Percentiles rank a stretch among this genome's conserved stretches.
These are phyloP conservation scores for Euryodendron excelsum DNA, from an alignment of 148 eudicot species.

Conservation along the genomic window DNA sequence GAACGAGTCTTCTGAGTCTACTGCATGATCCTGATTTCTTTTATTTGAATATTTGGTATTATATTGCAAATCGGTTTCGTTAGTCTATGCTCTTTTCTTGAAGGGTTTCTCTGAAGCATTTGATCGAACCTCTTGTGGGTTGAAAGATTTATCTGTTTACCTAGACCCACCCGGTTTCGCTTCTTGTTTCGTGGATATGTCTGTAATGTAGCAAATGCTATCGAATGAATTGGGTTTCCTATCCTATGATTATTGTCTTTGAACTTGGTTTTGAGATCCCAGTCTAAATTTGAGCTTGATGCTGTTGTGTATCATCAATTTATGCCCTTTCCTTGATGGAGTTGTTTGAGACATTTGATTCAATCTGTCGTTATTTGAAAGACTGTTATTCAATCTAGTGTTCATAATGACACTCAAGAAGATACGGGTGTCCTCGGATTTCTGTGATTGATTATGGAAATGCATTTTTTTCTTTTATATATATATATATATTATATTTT, in stretches of 20 bases:
- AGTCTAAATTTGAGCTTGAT: too few relatives aligned
- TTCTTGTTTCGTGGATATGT: constrained; percentile 18
- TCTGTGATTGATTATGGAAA: neutral
- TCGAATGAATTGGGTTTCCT: neutral
- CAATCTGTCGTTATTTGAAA: too few relatives aligned
- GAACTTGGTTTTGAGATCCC: neutral
- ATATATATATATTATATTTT: too few relatives aligned
- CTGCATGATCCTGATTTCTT: neutral
- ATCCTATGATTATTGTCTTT: neutral
- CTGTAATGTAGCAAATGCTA: neutral
- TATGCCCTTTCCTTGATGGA: neutral
- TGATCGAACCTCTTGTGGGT: neutral
- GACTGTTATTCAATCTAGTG: neutral
- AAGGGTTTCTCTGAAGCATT: neutral
- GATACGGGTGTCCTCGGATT: neutral
- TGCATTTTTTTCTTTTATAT: neutral
- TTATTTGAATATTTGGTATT: too few relatives aligned
- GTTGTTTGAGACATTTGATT: neutral
- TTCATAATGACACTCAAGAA: neutral
- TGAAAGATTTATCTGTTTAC: neutral
- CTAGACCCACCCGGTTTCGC: neutral
- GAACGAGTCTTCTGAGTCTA: neutral
- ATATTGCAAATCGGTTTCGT: neutral
- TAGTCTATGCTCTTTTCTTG: neutral
- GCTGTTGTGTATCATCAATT: neutral